phyloP scores from a whole-genome alignment of 2,329 filamentous ascomycete genomes.

The Juglanconis oblonga region DNA sequence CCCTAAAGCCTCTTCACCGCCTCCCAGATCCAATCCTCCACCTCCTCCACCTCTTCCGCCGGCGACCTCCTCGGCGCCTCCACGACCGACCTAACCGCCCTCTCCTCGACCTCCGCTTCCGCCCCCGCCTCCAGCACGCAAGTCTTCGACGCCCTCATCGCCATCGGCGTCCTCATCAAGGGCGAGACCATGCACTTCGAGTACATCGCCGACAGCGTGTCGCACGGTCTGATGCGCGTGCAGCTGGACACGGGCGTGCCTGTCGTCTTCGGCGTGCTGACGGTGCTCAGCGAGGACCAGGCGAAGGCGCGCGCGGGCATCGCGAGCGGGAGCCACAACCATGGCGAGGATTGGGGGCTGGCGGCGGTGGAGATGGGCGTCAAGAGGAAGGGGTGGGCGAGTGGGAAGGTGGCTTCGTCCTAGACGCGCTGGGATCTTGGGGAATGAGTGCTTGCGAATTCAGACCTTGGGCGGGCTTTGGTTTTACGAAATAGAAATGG shows the following conservation, averaged over 20 bases:
- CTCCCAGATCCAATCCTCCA: conserved; percentile 78
- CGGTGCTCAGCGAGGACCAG: conserved; percentile 84
- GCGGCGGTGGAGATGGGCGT: conserved; percentile 92
- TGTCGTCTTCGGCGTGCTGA: conserved; percentile 89
- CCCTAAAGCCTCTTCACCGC: conserved; percentile 74
- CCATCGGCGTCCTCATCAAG: conserved; percentile 95
- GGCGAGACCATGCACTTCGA: conserved; percentile 99
- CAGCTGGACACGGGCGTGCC: conserved; percentile 87
- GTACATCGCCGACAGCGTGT: conserved; percentile 91
- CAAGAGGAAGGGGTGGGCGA: conserved; percentile 81
- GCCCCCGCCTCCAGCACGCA: conserved; percentile 40
- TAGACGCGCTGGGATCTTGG: not conserved
- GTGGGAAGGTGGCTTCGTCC: conserved; percentile 56
- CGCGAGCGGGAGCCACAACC: conserved; percentile 70
- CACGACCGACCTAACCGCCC: conserved; percentile 63
- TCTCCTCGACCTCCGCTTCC: conserved; percentile 36
- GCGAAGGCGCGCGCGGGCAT: conserved; percentile 81
- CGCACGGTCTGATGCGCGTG: conserved; percentile 89
- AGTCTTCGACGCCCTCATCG: conserved; percentile 91
- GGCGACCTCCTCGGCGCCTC: conserved; percentile 72
- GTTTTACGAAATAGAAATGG: not conserved
- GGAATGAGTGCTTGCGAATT: not conserved
- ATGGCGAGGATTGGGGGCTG: conserved; percentile 93
- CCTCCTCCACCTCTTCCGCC: conserved; percentile 54
- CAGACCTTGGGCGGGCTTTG: not conserved